These are phyloP conservation scores for Solanum medicagineum DNA, from an alignment of 257 asterid genomes.

Conservation along the genomic window DNA sequence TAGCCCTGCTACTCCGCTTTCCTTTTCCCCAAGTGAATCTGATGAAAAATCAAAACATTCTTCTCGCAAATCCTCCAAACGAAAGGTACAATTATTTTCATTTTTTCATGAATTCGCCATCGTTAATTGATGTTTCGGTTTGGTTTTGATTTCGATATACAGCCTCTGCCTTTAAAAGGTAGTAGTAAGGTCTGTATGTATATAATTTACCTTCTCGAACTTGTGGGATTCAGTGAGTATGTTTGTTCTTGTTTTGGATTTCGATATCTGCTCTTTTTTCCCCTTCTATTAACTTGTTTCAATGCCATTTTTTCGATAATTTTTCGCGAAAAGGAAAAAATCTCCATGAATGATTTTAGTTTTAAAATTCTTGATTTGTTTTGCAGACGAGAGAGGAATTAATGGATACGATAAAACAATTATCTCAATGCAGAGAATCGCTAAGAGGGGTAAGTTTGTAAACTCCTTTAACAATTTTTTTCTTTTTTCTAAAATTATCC, in stretches of 20 bases:
- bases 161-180: no score
- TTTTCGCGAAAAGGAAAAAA: not conserved
- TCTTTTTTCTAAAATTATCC: not conserved
- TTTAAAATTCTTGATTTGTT: not conserved
- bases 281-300: not conserved
- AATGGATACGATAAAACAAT: constrained; percentile 14
- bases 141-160: not conserved
- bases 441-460: constrained; percentile 30
- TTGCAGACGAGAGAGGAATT: constrained; percentile 34
- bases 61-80: constrained; percentile 1
- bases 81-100: constrained; percentile 17
- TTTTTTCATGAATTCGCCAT: not conserved
- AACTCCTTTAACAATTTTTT: not conserved
- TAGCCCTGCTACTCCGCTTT: constrained; percentile 59
- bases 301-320: not conserved
- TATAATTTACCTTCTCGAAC: no score
- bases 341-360: not conserved
- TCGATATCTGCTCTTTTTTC: not conserved
- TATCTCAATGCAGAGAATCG: constrained; percentile 24
- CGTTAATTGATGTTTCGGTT: not conserved
- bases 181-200: no score
- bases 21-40: constrained; percentile 41
- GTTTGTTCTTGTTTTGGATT: not conserved
- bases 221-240: no score
- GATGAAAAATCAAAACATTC: constrained; percentile 25